Conservation (phyloP, 352 stramenopile species). For the Phytophthora agathidicida region DNA sequence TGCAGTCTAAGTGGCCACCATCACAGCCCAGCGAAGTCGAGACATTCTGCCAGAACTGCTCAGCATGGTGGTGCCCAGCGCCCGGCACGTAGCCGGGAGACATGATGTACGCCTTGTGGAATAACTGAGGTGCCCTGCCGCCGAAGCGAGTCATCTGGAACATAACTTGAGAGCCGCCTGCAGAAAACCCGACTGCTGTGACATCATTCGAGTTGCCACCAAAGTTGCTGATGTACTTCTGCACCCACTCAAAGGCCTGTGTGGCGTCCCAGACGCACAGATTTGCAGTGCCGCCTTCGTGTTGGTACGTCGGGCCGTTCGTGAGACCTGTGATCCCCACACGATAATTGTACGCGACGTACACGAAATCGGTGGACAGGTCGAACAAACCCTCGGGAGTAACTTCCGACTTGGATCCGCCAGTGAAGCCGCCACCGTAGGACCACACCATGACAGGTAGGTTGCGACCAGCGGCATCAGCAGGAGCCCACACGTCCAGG, state of each 20-base stretch:
- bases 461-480: slow-evolving; percentile 22
- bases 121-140: slow-evolving; percentile 25
- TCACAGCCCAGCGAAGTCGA: slow-evolving; percentile 21
- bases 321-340: slow-evolving; percentile 33
- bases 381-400: slow-evolving; percentile 35
- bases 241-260: slow-evolving; percentile 41
- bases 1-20: slow-evolving; percentile 25
- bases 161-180: slow-evolving; percentile 26
- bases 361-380: slow-evolving; percentile 35
- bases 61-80: slow-evolving; percentile 27
- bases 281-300: slow-evolving; percentile 34
- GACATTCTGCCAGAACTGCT: slow-evolving; percentile 39
- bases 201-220: slow-evolving; percentile 44
- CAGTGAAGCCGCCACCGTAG: slow-evolving; percentile 34
- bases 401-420: slow-evolving; percentile 25
- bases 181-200: slow-evolving; percentile 39
- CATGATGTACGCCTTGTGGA: slow-evolving; percentile 38
- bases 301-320: slow-evolving; percentile 29
- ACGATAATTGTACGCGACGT: slow-evolving; percentile 48
- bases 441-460: slow-evolving; percentile 44
- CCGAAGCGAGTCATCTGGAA: slow-evolving; percentile 40
- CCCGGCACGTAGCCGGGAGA: slow-evolving; percentile 25
- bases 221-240: slow-evolving; percentile 46
- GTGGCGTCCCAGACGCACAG: slow-evolving; percentile 32
- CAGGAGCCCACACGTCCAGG: slow-evolving; percentile 41